These are phyloP conservation scores for Fusarium sp. DNA, from an alignment of 2,329 filamentous ascomycete species.

Conservation along the genomic window DNA sequence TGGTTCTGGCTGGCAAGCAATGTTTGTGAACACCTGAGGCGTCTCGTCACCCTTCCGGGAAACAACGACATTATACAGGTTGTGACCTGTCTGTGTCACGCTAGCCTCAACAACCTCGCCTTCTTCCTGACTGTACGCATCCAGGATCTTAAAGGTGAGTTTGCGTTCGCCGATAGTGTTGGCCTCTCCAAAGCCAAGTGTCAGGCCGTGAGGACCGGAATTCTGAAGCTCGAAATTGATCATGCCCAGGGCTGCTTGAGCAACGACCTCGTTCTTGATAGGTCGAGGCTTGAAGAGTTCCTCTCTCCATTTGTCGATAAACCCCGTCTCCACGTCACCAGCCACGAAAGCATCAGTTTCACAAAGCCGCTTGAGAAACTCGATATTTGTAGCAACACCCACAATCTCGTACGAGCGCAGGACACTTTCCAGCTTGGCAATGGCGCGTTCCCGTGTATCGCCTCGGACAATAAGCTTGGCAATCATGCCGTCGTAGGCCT, in stretches of 20 bases:
- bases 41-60: conserved; percentile 58
- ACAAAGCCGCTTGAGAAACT: conserved; percentile 93
- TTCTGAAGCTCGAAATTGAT: conserved; percentile 65
- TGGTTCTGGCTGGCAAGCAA: conserved; percentile 59
- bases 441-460: conserved; percentile 81
- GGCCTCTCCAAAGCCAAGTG: conserved; percentile 69
- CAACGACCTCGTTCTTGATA: conserved; percentile 80
- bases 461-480: conserved; percentile 96
- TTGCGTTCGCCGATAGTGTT: conserved; percentile 61
- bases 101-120: conserved; percentile 72
- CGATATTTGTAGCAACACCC: conserved; percentile 94
- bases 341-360: conserved; percentile 84
- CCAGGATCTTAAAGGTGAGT: conserved; percentile 69
- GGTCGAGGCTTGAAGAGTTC: conserved; percentile 79
- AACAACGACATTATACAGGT: conserved; percentile 64
- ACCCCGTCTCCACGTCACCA: conserved; percentile 94
- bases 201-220: conserved; percentile 62
- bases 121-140: conserved; percentile 74
- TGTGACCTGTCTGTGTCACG: conserved; percentile 64
- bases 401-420: conserved; percentile 93
- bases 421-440: conserved; percentile 85
- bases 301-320: conserved; percentile 89
- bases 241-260: conserved; percentile 88
- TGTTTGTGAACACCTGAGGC: conserved; percentile 60
- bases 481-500: conserved; percentile 99